Evolutionary conservation across 495 filamentous ascomycete species (phyloP).

Genomic region (Darksidea phi): DNA sequence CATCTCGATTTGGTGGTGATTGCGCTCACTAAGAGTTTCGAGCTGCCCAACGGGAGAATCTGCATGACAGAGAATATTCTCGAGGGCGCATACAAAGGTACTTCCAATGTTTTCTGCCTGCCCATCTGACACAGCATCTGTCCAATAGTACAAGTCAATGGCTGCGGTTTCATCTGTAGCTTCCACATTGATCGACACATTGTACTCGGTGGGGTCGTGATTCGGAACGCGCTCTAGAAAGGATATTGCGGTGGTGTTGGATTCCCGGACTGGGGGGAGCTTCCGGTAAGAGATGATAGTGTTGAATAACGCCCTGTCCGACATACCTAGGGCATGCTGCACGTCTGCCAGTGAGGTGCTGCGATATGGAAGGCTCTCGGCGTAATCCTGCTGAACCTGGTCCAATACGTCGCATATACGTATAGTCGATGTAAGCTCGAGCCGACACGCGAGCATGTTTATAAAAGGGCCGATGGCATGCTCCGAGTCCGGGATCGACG

Average conservation of each 20-base stretch:
- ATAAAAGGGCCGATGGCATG: constrained; percentile 50
- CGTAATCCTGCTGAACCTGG: not conserved
- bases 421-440: constrained; percentile 16
- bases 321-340: constrained; percentile 3
- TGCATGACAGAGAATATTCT: not conserved
- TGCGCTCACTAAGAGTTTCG: constrained; percentile 1
- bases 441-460: constrained; percentile 42
- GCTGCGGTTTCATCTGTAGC: constrained; percentile 43
- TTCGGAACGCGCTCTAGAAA: not conserved
- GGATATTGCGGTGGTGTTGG: not conserved
- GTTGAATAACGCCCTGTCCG: constrained; percentile 2
- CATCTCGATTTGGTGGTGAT: too few species aligned
- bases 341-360: not conserved
- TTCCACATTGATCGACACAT: constrained; percentile 45
- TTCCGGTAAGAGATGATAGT: not conserved
- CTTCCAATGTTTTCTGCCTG: constrained; percentile 48
- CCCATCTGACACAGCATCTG: constrained; percentile 45
- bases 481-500: constrained; percentile 48
- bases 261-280: not conserved
- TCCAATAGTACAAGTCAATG: constrained; percentile 49
- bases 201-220: not conserved
- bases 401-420: too few species aligned
- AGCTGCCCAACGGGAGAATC: not conserved
- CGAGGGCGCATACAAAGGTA: constrained; percentile 34
- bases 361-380: not conserved